Percentiles rank a stretch among this genome's conserved stretches.
Evolutionary conservation across 1,284 basidiomycete species (phyloP).

Genomic region (Ceratobasidium sp.): DNA sequence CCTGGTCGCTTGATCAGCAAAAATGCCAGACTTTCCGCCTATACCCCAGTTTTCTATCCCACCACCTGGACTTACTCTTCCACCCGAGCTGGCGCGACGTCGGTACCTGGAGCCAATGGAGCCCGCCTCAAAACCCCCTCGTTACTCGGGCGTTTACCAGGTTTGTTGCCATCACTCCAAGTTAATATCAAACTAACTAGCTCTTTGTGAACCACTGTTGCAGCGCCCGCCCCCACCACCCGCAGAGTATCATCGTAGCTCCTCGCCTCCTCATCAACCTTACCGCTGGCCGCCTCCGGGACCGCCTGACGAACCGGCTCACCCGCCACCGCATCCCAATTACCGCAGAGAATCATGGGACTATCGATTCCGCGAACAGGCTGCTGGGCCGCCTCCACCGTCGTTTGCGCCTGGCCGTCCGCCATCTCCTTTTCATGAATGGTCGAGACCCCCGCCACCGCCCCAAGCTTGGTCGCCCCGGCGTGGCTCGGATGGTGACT

Average conservation of each 20-base stretch:
- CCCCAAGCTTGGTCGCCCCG: slow-evolving; percentile 34
- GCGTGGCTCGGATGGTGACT: slow-evolving; percentile 14
- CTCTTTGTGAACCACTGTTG: not conserved
- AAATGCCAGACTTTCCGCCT: slow-evolving; percentile 42
- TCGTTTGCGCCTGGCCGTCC: slow-evolving; percentile 13
- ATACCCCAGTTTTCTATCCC: slow-evolving; percentile 18
- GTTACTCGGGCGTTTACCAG: slow-evolving; percentile 39
- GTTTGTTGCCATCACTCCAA: slow-evolving; percentile 15
- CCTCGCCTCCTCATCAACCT: slow-evolving; percentile 23
- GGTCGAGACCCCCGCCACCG: slow-evolving; percentile 25
- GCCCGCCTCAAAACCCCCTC: slow-evolving; percentile 20
- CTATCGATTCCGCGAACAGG: slow-evolving; percentile 26
- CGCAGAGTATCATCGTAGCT: slow-evolving; percentile 16
- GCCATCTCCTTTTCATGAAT: slow-evolving; percentile 40
- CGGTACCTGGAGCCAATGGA: slow-evolving; percentile 33
- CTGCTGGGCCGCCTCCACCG: slow-evolving; percentile 11
- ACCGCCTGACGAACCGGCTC: slow-evolving; percentile 34
- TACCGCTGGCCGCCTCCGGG: slow-evolving; percentile 35
- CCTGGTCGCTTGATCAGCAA: slow-evolving; percentile 27
- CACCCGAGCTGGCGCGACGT: slow-evolving; percentile 14
- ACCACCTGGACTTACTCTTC: slow-evolving; percentile 12
- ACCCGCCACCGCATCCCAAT: slow-evolving; percentile 9
- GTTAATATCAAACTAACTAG: slow-evolving; percentile 15
- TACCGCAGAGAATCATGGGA: slow-evolving; percentile 35
- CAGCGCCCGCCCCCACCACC: slow-evolving; percentile 21